Evolutionary conservation across 2,329 filamentous ascomycete species (phyloP), one percentile per base, ranked within the genome.

Genomic region (Aspergillus sp.): DNA sequence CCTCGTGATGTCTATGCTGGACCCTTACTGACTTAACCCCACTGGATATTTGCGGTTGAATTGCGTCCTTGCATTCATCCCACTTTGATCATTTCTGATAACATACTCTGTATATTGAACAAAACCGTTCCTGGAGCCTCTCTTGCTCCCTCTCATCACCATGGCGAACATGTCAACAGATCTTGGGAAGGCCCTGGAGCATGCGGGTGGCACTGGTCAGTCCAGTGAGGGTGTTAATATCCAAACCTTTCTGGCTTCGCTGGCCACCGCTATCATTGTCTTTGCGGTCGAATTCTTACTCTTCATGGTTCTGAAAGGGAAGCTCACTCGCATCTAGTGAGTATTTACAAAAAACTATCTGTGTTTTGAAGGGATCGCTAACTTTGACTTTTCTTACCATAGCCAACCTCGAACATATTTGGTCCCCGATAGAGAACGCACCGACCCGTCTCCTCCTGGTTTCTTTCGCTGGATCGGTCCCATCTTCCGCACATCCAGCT

Each of bases 321-420:
- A 88, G 51, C 69, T 95, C 31, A 82, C 83, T 2, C 78, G 89
- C 49, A 94, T 95, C 48, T 95, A 90, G 86, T 90, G 70, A 59
- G 83, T 71, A 8, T 7, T 7, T 9, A 5, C 42, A 27, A 39
- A 9, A 19, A 19, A 19, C 19, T 19, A 4, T 19, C 19, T 19
- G 4, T 19, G 19, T 4, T 19, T 19, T 2, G 19, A 19, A 19
- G 19, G 2, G 19, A 19, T 19, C 19, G 19, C 19, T 19, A 19
- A 19, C 19, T 19, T 19, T 19, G 19, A 19, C 19, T 19, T 19
- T 4, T 19, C 19, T 19, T 19, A 19, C 11, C 37, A 33, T 49
- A 89, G 85, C 60, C 88, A 88, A 71, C 86, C 88, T 2, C 83
- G 89, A 65, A 91, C 89, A 5, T 95, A 88, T 54, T 78, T 95